Evolutionary conservation across 1,284 basidiomycete species (phyloP), one percentile per base, ranked within the genome.

Genomic region (Trichosporon sp.): DNA sequence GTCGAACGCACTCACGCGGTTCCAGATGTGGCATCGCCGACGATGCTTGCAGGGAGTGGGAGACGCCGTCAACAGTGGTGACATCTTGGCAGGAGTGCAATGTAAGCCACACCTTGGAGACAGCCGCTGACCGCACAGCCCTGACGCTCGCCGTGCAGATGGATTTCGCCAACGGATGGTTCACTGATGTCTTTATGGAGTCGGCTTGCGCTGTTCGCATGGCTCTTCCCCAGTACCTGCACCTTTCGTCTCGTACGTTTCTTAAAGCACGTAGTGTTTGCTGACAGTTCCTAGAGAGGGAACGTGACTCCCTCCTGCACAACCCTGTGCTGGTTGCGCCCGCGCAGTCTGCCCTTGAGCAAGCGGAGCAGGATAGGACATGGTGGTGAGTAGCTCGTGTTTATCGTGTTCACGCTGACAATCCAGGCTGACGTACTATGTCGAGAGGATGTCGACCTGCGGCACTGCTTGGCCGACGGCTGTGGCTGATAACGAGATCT

Each of bases 21-120:
- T 82, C 66, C 79, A 81, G 71, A 67, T 79, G 38, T 83, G 80
- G 80, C 81, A 83, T 61, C 73, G 81, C 19, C 72, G 80, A 8
- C 81, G 80, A 66, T 74, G 77, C 4, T 75, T 80, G 38, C 74
- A 78, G 43, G 68, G 65, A 1, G 67, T 79, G 40, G 64, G 74
- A 4, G 63, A 68, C 5, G 69, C 72, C 14, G 70, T 81, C 59
- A 77, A 78, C 54, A 63, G 32, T n/a, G 59, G 59, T 37, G 59
- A 63, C 59, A 63, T 63, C 12, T 11, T 63, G 16, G 31, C 59
- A 5, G 59, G 59, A 14, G 59, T 63, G 59, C 59, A 35, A 37
- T 19, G 59, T 63, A n/a, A 63, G 59, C n/a, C 16, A n/a, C 31
- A n/a, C 32, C 32, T 8, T 14, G n/a, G 12, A 7, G 31, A 35